These are phyloP conservation scores for Oryza officinalis DNA, from an alignment of 176 grass and related monocot species.

Conservation along the genomic window DNA sequence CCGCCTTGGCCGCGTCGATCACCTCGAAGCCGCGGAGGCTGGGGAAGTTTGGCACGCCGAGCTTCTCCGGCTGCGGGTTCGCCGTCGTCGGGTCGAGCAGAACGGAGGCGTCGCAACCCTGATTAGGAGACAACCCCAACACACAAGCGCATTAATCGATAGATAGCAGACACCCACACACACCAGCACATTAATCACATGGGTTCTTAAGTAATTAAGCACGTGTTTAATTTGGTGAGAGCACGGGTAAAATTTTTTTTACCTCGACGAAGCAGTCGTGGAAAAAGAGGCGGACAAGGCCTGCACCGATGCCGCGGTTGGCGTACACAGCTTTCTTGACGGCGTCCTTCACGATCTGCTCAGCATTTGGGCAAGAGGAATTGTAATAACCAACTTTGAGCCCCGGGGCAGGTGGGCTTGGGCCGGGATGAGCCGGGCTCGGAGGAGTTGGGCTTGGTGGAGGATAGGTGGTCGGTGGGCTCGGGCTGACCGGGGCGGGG, in stretches of 20 bases:
- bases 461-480: no score
- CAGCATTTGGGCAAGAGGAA: slow-evolving; percentile 34
- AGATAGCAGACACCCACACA: no score
- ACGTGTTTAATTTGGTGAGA: neutral
- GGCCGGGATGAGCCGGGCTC: neutral
- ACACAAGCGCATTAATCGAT: no score
- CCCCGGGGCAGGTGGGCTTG: neutral
- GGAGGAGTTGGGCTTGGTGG: no score
- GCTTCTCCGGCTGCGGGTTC: slow-evolving; percentile 46
- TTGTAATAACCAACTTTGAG: slow-evolving; percentile 41
- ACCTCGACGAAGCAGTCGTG: slow-evolving; percentile 62
- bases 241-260: neutral
- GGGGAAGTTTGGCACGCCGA: slow-evolving; percentile 10
- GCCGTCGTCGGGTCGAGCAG: slow-evolving; percentile 33
- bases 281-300: slow-evolving; percentile 46
- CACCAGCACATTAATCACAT: neutral
- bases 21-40: slow-evolving; percentile 48
- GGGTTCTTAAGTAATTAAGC: neutral
- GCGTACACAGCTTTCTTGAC: slow-evolving; percentile 25
- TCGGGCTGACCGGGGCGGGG: no score
- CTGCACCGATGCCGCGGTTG: slow-evolving; percentile 21
- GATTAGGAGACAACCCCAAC: neutral
- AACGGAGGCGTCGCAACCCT: slow-evolving; percentile 51
- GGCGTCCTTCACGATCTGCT: slow-evolving; percentile 28
- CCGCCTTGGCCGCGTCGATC: slow-evolving; percentile 42